These are phyloP conservation scores for Diplodia corticola DNA, from an alignment of 2,329 filamentous ascomycete species.

Conservation along the genomic window DNA sequence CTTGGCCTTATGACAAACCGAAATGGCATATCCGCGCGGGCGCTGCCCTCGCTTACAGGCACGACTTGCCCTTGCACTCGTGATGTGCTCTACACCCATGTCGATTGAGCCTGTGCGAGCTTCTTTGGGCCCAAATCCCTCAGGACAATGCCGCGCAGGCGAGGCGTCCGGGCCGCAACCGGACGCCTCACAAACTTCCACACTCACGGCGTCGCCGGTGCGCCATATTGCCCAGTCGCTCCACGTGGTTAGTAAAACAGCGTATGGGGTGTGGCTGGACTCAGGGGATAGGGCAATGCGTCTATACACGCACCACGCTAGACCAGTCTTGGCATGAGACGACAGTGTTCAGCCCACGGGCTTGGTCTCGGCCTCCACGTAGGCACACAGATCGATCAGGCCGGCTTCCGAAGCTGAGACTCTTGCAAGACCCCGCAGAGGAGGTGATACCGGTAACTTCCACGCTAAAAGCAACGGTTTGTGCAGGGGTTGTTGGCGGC, in stretches of 20 bases:
- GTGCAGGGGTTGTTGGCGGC: neutral
- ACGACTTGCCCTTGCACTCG: neutral
- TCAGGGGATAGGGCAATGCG: neutral
- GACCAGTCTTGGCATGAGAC: neutral
- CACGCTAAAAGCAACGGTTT: neutral
- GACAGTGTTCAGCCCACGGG: neutral
- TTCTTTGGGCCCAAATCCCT: neutral
- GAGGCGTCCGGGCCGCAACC: neutral
- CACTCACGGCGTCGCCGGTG: neutral
- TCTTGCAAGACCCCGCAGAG: neutral
- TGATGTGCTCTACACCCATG: neutral
- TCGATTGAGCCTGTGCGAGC: neutral
- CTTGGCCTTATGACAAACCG: neutral
- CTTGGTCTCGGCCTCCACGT: neutral
- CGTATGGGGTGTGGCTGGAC: neutral
- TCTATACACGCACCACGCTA: neutral
- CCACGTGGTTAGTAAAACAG: neutral
- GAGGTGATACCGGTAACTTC: neutral
- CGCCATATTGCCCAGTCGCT: neutral
- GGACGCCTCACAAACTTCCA: neutral
- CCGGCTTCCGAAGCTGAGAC: neutral
- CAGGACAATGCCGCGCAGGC: neutral
- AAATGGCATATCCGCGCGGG: neutral
- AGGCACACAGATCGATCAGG: neutral
- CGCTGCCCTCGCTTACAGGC: neutral